Evolutionary conservation across 441 rosid genomes (phyloP), one percentile per base, ranked within the genome.

Genomic region (Populus hybrid): DNA sequence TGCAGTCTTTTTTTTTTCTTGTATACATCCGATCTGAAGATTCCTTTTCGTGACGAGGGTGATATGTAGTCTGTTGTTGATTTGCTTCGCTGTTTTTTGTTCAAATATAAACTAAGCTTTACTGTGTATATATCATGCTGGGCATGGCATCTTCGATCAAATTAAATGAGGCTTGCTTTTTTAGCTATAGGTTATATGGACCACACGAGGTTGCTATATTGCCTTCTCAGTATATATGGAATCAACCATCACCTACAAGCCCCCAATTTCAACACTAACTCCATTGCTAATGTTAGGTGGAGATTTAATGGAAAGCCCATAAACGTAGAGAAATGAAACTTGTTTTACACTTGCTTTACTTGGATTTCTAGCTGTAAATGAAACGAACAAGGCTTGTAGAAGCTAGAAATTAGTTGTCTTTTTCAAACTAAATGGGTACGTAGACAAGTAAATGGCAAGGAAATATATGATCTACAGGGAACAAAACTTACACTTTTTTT

Each of bases 341-440:
- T 5, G 50, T 8, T 10, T 38, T 26, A 11, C 6, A 28, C 18
- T 4, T 10, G 1, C 4, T 16, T 18, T 46, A 6, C 7, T 28
- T 46, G 6, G 21, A 6, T 11, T 21, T 30, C 8, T 72, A 18
- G 12, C 4, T 12, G 4, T 3, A 18, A n/a, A 72, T 72, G 54
- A 24, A 46, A 24, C 35, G 9, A 46, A 26, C 18, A 28, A 65
- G 50, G 23, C 61, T 70, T 54, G 69, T 42, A 69, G 40, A 32
- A 72, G 69, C 6, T 14, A 6, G 14, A 70, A 74, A 86, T 64
- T 87, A 85, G 86, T 35, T 14, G 63, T n/a, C 10, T 10, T 64
- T 38, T 69, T 38, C 11, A 57, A 50, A 28, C 34, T 10, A 1
- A 46, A 65, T 67, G 69, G 10, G 35, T 34, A 34, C 6, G 38